Evolutionary conservation across 1,284 basidiomycete species (phyloP).

Genomic region (Malassezia brasiliensis): DNA sequence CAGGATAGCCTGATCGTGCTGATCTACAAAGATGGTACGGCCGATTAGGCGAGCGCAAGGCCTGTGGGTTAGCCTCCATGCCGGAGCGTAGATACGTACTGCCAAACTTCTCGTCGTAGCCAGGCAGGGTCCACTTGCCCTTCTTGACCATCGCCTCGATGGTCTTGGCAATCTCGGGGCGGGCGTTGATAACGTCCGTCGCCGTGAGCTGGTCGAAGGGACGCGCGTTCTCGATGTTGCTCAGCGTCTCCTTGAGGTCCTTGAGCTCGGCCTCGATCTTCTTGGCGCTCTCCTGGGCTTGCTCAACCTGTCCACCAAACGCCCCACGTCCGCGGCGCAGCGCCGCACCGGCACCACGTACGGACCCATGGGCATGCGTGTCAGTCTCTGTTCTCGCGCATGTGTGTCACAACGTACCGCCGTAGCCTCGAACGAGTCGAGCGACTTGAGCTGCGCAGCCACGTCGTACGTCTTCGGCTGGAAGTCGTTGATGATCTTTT

Average conservation of each 20-base stretch:
- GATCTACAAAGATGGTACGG: not conserved
- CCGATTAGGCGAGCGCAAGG: conserved; percentile 5
- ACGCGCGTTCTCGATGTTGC: conserved; percentile 94
- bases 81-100: conserved; percentile 24
- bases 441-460: conserved; percentile 78
- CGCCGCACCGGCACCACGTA: too few species aligned
- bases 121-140: conserved; percentile 85
- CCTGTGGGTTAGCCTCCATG: conserved; percentile 1
- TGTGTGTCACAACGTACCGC: conserved; percentile 56
- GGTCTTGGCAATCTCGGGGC: conserved; percentile 81
- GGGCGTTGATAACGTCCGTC: conserved; percentile 80
- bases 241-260: conserved; percentile 82
- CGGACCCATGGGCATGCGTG: too few species aligned
- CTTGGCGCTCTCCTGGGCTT: conserved; percentile 77
- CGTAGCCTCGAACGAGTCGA: conserved; percentile 92
- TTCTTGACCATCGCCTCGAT: conserved; percentile 97
- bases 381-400: too few species aligned
- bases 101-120: conserved; percentile 48
- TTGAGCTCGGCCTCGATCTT: conserved; percentile 89
- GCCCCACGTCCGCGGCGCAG: too few species aligned
- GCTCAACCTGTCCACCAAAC: conserved; percentile 59
- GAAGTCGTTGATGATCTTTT: conserved; percentile 79
- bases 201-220: conserved; percentile 94
- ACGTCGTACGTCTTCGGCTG: conserved; percentile 97
- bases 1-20: not conserved